Evolutionary conservation across 495 filamentous ascomycete species (phyloP), one percentile per base, ranked within the genome.

Genomic region (Hypoxylon perforatum): DNA sequence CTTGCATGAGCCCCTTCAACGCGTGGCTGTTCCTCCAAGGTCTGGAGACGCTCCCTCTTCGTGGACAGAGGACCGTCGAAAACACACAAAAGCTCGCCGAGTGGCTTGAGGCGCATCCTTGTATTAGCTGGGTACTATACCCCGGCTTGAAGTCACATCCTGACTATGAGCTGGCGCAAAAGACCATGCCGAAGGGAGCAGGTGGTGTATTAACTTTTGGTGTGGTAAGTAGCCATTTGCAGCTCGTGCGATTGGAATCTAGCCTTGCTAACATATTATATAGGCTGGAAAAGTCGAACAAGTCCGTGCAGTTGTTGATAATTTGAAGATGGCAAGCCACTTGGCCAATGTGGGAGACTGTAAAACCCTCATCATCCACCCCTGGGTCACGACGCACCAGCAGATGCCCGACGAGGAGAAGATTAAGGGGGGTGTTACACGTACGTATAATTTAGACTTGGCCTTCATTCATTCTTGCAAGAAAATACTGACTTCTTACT

Each of bases 221-320:
- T 41, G 77, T 80, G 63, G 71, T 72, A 71, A 52, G 69, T 65
- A 42, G 5, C 15, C 4, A 17, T 11, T 1, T 19, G 22, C 39
- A 6, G 8, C 25, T 36, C 49, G n/a, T 90, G 90, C n/a, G 89
- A 87, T 61, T 85, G 80, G 66, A 77, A 77, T 54, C 17, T 11
- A 23, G 25, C 25, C 14, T 19, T 57, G 51, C 67, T 75, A 46
- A 73, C 49, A n/a, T 57, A 35, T n/a, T 18, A 22, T 14, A 19
- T 30, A 73, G 61, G 74, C 74, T 12, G 78, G 78, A 11, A 71
- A 75, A 61, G 75, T 79, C 55, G 75, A 79, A 36, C 72, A 79
- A 62, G 78, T 78, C 23, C 73, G 73, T 23, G 76, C 74, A 12
- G 78, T 80, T 15, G 78, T 79, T 7, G 76, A 80, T 58, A 79